Percentiles rank a stretch among this genome's conserved stretches.
phyloP scores from a whole-genome alignment of 2,329 filamentous ascomycete species.

The Cadophora luteo-olivacea region DNA sequence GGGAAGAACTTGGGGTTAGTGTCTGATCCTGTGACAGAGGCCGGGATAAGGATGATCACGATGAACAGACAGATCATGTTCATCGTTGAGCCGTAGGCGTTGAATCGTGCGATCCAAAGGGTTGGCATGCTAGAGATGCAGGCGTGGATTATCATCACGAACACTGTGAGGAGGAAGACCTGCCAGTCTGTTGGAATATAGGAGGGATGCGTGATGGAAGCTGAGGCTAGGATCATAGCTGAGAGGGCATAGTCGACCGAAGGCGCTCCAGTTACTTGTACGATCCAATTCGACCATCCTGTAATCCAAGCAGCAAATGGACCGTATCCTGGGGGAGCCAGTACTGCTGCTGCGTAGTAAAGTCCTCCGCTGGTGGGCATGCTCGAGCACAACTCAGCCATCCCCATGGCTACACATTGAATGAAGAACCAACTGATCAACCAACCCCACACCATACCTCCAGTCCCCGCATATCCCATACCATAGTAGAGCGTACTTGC shows the following conservation, averaged over 20 bases:
- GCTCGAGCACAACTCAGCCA: constrained; percentile 75
- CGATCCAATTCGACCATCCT: constrained; percentile 74
- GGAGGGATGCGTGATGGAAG: constrained; percentile 69
- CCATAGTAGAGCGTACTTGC: constrained; percentile 76
- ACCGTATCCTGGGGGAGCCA: constrained; percentile 70
- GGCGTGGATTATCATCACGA: constrained; percentile 72
- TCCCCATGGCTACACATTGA: constrained; percentile 70
- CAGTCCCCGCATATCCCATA: constrained; percentile 63
- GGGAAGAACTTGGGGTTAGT: constrained; percentile 63
- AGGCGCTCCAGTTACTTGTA: constrained; percentile 70
- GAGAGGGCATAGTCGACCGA: constrained; percentile 71
- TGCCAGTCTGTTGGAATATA: constrained; percentile 72
- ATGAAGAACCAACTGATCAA: constrained; percentile 75
- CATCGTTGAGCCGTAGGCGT: constrained; percentile 72
- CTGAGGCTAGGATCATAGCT: constrained; percentile 75
- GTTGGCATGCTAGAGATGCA: constrained; percentile 75
- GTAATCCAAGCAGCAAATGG: constrained; percentile 73
- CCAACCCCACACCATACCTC: constrained; percentile 80
- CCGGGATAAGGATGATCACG: constrained; percentile 73
- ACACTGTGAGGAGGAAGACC: constrained; percentile 69
- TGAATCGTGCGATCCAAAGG: constrained; percentile 72
- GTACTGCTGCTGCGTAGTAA: constrained; percentile 76
- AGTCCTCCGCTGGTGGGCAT: constrained; percentile 77
- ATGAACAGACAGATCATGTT: constrained; percentile 72
- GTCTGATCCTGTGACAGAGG: constrained; percentile 52